These are phyloP conservation scores for Dactylonectria macrodidyma DNA, from an alignment of 2,329 filamentous ascomycete species.

Conservation along the genomic window DNA sequence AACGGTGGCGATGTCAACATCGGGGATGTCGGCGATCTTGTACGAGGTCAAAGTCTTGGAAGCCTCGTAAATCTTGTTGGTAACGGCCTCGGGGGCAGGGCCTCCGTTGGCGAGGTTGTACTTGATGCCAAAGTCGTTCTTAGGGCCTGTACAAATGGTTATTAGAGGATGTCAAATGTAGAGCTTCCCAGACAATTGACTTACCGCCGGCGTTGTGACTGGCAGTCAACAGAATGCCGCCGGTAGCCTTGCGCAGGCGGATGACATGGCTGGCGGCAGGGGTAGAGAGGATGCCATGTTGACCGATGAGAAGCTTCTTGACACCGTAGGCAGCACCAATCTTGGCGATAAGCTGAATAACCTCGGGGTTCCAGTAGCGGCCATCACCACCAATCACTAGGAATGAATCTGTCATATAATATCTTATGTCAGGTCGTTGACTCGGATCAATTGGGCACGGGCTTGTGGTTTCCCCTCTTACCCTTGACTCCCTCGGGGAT, in stretches of 20 bases:
- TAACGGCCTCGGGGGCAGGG: constrained; percentile 94
- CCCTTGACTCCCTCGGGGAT: constrained; percentile 95
- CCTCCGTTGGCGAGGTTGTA: constrained; percentile 98
- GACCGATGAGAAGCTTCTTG: constrained; percentile 98
- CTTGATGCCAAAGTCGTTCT: constrained; percentile 98
- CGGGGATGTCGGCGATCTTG: constrained; percentile 89
- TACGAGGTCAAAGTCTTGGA: constrained; percentile 93
- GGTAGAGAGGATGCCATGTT: constrained; percentile 96
- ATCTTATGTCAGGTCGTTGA: constrained; percentile 35
- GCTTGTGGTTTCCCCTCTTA: constrained; percentile 47
- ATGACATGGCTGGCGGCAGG: constrained; percentile 97
- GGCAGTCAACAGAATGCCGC: constrained; percentile 95
- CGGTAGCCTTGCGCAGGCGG: constrained; percentile 93
- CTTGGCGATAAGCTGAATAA: constrained; percentile 96
- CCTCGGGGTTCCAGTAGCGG: constrained; percentile 96
- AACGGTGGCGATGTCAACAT: constrained; percentile 87
- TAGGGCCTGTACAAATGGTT: constrained; percentile 74
- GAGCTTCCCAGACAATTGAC: constrained; percentile 46
- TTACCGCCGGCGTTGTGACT: constrained; percentile 98
- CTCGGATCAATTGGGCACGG: constrained; percentile 8
- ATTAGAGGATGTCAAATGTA: constrained; percentile 3
- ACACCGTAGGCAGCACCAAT: constrained; percentile 97
- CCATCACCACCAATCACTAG: constrained; percentile 98
- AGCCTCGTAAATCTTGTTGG: constrained; percentile 96
- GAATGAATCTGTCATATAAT: constrained; percentile 70